Evolutionary conservation across 2,329 filamentous ascomycete species (phyloP).

Genomic region (Lecanoromycetidae sp.): DNA sequence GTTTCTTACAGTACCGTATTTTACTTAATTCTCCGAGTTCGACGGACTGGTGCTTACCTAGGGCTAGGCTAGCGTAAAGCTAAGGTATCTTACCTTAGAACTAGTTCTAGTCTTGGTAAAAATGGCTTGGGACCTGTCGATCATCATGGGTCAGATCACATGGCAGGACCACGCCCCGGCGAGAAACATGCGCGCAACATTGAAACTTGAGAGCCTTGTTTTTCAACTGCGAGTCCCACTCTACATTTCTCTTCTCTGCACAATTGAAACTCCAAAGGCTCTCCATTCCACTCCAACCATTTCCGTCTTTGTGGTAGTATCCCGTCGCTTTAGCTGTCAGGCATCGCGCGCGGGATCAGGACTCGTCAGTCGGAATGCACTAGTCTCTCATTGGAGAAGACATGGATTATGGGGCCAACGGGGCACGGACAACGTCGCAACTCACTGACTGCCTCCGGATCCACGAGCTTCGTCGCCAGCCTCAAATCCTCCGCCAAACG

Average conservation of each 20-base stretch:
- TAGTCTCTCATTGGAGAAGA: conserved; percentile 11
- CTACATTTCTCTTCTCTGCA: too few species aligned
- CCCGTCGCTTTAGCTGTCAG: background rate
- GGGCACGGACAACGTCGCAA: conserved; percentile 9
- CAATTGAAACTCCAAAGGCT: too few species aligned
- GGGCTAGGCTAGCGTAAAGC: background rate
- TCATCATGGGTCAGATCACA: background rate
- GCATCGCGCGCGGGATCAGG: background rate
- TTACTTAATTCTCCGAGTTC: too few species aligned
- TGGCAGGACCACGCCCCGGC: background rate
- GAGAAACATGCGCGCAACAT: background rate
- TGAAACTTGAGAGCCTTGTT: too few species aligned
- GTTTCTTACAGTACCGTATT: too few species aligned
- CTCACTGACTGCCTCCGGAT: background rate
- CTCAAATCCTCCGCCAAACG: too few species aligned
- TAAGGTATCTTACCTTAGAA: too few species aligned
- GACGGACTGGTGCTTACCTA: too few species aligned
- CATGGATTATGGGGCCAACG: conserved; percentile 7
- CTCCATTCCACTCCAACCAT: too few species aligned
- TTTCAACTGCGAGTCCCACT: too few species aligned
- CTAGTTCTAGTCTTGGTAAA: too few species aligned
- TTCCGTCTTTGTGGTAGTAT: background rate
- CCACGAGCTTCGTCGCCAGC: conserved; percentile 9
- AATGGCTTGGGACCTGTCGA: conserved; percentile 3
- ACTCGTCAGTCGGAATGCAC: conserved; percentile 3